A percentile compares a stretch with the other conserved stretches of the same genome.
Evolutionary conservation across 169 alveolate species (phyloP).

Genomic region (Ichthyophthirius multifiliis): DNA sequence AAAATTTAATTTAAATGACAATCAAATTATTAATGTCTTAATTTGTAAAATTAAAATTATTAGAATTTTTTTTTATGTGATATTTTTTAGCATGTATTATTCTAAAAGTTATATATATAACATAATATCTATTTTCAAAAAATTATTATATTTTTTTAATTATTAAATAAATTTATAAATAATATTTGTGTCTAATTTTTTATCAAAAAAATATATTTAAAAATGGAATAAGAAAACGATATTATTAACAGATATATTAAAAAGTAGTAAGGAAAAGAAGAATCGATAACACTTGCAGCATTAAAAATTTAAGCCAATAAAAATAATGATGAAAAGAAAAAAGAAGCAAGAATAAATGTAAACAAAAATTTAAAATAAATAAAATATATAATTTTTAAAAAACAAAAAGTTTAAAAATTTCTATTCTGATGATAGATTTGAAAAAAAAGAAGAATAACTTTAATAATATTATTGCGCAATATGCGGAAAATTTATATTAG

Average conservation of each 20-base stretch:
- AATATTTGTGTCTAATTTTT: too few relatives aligned
- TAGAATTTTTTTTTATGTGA: too few relatives aligned
- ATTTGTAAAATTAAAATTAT: too few relatives aligned
- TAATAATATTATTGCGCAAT: background rate
- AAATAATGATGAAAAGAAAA: background rate
- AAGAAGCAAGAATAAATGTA: background rate
- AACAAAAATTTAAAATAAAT: background rate
- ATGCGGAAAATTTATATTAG: background rate
- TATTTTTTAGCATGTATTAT: too few relatives aligned
- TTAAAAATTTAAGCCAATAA: background rate
- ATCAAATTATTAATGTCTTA: too few relatives aligned
- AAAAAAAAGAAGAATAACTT: background rate
- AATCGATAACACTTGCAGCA: background rate
- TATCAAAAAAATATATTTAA: too few relatives aligned
- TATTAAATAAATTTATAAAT: too few relatives aligned
- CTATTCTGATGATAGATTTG: background rate
- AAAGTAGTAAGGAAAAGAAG: background rate
- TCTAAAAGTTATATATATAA: too few relatives aligned
- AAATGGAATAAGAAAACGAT: conserved; percentile 5
- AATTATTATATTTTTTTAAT: too few relatives aligned
- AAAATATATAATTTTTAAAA: background rate
- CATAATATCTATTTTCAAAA: too few relatives aligned
- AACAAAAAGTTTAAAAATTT: background rate
- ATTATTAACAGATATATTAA: conserved; percentile 4
- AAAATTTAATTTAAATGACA: too few relatives aligned